These are phyloP conservation scores for Melaleuca alternifolia DNA, from an alignment of 345 rosid species.

Conservation along the genomic window DNA sequence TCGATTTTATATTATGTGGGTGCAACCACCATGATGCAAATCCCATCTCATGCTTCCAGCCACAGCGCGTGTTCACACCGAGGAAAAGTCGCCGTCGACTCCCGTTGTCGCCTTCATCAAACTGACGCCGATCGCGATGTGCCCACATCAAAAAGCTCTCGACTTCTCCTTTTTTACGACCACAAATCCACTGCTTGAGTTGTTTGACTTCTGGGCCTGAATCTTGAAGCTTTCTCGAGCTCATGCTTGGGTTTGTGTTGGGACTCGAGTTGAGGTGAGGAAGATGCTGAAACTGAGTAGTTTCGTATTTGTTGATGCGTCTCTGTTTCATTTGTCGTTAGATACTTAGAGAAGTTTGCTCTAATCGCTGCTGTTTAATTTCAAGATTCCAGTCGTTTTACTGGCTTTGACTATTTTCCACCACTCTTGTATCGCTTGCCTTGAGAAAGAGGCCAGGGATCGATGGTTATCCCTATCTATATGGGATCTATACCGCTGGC, in stretches of 20 bases:
- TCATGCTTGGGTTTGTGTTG: neutral
- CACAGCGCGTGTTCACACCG: neutral
- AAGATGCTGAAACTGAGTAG: neutral
- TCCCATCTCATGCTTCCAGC: neutral
- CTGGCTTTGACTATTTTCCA: too few species aligned
- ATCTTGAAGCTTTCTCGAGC: neutral
- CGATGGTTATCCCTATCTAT: too few species aligned
- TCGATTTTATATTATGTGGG: neutral
- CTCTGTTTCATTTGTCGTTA: neutral
- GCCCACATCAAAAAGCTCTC: neutral
- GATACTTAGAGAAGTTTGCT: neutral
- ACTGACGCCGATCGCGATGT: neutral
- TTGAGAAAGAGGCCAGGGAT: too few species aligned
- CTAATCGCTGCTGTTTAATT: neutral
- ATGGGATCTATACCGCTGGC: too few species aligned
- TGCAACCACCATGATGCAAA: neutral
- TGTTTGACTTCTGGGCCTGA: neutral
- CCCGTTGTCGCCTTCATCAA: neutral
- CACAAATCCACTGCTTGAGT: neutral
- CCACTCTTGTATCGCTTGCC: too few species aligned
- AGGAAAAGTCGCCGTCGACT: neutral
- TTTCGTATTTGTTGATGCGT: neutral
- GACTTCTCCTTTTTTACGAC: neutral
- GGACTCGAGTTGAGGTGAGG: neutral
- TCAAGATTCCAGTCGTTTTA: neutral